Percentiles rank a stretch among this genome's conserved stretches.
phyloP scores from a whole-genome alignment of 2,329 filamentous ascomycete species.

The Trichophyton equinum region DNA sequence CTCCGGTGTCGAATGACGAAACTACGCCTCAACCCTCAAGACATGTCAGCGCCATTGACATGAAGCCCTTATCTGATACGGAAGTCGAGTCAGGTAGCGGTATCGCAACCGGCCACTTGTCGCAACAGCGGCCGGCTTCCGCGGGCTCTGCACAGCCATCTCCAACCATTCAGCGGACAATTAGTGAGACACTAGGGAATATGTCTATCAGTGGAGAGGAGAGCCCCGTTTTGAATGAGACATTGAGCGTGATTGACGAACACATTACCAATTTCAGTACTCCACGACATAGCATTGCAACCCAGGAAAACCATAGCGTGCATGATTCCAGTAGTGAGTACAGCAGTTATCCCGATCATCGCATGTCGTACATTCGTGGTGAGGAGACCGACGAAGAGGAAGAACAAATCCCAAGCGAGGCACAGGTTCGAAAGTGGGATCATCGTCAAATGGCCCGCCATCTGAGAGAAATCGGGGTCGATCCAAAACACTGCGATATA shows the following conservation, averaged over 20 bases:
- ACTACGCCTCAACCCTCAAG: constrained; percentile 31
- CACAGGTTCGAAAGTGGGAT: constrained; percentile 69
- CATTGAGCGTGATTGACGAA: constrained; percentile 89
- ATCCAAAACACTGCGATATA: constrained; percentile 81
- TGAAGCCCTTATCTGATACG: constrained; percentile 15
- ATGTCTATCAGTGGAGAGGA: constrained; percentile 45
- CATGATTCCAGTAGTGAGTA: constrained; percentile 85
- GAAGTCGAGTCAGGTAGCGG: constrained; percentile 5
- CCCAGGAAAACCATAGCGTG: constrained; percentile 42
- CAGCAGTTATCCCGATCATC: constrained; percentile 62
- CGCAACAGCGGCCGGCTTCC: background rate
- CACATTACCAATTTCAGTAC: constrained; percentile 80
- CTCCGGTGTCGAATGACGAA: constrained; percentile 23
- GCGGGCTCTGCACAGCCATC: constrained; percentile 7
- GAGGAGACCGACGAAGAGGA: constrained; percentile 80
- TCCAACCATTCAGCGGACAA: constrained; percentile 31
- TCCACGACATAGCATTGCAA: constrained; percentile 42
- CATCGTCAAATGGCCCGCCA: constrained; percentile 78
- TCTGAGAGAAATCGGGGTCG: constrained; percentile 71
- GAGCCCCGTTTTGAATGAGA: constrained; percentile 82
- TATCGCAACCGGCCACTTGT: constrained; percentile 9
- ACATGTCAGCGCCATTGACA: constrained; percentile 24
- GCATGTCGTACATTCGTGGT: constrained; percentile 82
- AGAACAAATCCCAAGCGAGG: constrained; percentile 52
- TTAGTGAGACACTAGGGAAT: constrained; percentile 36